These are phyloP conservation scores for Colletotrichum cereale DNA, from an alignment of 2,329 filamentous ascomycete species.

Conservation along the genomic window DNA sequence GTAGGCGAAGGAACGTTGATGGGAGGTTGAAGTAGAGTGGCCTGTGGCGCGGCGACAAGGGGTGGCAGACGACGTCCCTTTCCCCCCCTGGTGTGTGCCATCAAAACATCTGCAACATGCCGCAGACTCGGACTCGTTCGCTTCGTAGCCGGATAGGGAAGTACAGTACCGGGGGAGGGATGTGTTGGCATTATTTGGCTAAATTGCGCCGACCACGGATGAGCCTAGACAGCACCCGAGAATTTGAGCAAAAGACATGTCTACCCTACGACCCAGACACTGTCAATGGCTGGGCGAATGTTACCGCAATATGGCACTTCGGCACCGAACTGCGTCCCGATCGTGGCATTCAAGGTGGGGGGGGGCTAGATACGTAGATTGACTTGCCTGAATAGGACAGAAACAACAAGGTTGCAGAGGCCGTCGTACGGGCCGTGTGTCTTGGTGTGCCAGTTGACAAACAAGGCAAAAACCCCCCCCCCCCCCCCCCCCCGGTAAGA, in stretches of 20 bases:
- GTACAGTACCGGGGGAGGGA: slow-evolving; percentile 20
- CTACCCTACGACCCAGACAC: slow-evolving; percentile 30
- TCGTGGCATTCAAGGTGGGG: slow-evolving; percentile 33
- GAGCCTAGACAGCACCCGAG: slow-evolving; percentile 26
- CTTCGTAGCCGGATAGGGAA: slow-evolving; percentile 33
- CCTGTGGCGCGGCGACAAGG: slow-evolving; percentile 20
- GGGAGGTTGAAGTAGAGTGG: slow-evolving; percentile 39
- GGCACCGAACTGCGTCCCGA: slow-evolving; percentile 18
- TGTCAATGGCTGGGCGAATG: background rate
- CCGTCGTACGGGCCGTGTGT: slow-evolving; percentile 32
- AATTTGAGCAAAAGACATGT: slow-evolving; percentile 7
- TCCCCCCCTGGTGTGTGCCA: slow-evolving; percentile 4
- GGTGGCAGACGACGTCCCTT: background rate
- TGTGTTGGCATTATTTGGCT: slow-evolving; percentile 41
- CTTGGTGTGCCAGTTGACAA: slow-evolving; percentile 24
- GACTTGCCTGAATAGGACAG: slow-evolving; percentile 36
- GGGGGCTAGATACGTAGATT: too few relatives aligned
- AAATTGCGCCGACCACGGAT: slow-evolving; percentile 35
- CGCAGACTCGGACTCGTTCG: slow-evolving; percentile 28
- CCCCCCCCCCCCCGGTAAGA: background rate
- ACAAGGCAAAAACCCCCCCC: background rate
- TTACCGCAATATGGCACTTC: slow-evolving; percentile 11
- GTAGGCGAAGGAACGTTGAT: slow-evolving; percentile 18
- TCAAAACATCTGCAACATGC: slow-evolving; percentile 28
- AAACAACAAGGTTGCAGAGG: slow-evolving; percentile 31